phyloP scores from a whole-genome alignment of 2,329 filamentous ascomycete species.

The Trichoderma oligosporum region DNA sequence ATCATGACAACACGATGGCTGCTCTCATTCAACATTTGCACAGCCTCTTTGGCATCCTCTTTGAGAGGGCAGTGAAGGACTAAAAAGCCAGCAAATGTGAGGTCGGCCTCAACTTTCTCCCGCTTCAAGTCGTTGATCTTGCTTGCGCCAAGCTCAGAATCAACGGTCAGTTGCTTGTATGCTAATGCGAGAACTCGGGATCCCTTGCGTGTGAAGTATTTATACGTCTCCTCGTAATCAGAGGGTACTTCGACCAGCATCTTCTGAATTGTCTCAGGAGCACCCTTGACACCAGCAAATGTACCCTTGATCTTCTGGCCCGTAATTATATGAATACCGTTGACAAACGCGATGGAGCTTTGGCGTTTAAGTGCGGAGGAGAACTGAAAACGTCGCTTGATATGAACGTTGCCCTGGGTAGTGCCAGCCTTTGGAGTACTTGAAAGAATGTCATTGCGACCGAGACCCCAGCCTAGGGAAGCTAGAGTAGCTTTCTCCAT shows the following conservation, averaged over 20 bases:
- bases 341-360: constrained; percentile 84
- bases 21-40: constrained; percentile 97
- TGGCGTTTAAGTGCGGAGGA: constrained; percentile 94
- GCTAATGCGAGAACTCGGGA: constrained; percentile 90
- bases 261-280: constrained; percentile 92
- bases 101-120: constrained; percentile 79
- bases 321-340: constrained; percentile 65
- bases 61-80: constrained; percentile 95
- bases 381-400: constrained; percentile 97
- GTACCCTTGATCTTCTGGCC: constrained; percentile 77
- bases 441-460: constrained; percentile 77
- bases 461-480: constrained; percentile 89
- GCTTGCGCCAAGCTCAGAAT: constrained; percentile 74
- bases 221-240: constrained; percentile 96
- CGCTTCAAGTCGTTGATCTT: constrained; percentile 93
- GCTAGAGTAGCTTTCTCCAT: constrained; percentile 96
- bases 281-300: constrained; percentile 93
- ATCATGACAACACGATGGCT: constrained; percentile 99
- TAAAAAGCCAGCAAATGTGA: constrained; percentile 91
- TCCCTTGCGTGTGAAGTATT: constrained; percentile 94
- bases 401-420: constrained; percentile 70
- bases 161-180: constrained; percentile 83
- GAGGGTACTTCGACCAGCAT: constrained; percentile 81
- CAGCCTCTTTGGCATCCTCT: constrained; percentile 88
- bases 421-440: constrained; percentile 46